Base-by-base conservation (phyloP, 257 asterid genomes). In the Forsythia viridissima region DNA sequence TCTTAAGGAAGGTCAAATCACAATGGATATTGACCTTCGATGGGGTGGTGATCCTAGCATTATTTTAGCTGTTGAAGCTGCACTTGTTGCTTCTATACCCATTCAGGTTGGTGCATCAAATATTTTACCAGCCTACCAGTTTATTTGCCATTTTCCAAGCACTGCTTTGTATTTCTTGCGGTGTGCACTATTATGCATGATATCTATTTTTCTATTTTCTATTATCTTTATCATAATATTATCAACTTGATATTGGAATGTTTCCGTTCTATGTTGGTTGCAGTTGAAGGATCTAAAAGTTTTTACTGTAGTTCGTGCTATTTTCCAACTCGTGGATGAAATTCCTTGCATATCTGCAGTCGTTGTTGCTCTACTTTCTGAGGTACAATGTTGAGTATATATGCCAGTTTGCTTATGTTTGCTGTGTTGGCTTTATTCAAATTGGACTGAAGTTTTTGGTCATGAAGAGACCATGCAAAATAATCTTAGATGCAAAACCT, bases 1-100 rank as follows among this genome's bases (percentile, higher is more conserved):
- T 84, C 97, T 95, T 74, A 93, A 95, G 83, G 93, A 93, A 78
- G 99, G 99, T 76, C 99, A 95, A 85, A 93, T 95, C 82, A 95
- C 97, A 9, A 95, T 95, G 99, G 99, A 95, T 80, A 93, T 95
- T 73, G 99, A 95, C 86, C 83, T 95, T 44, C 91, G 99, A 46
- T 95, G 98, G 97, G 99, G 99, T 82, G 99, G 99, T 82, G 97
- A 95, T 86, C 99, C 99, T 67, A 95, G 88, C 88, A 95, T 95
- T 59, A 70, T 95, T 79, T 84, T 95, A 87, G 98, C 91, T 78
- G 99, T 90, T 75, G 97, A 93, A 90, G 99, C 98, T 79, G 97
- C 98, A 39, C 80, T 82, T 43, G 99, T 95, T 86, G 99, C 99
- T 82, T 92, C 97, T 57, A 92, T 95, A 79, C 99, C 99, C 51